These are phyloP conservation scores for Crotalaria pallida DNA, from an alignment of 306 rosid genomes.

Conservation along the genomic window DNA sequence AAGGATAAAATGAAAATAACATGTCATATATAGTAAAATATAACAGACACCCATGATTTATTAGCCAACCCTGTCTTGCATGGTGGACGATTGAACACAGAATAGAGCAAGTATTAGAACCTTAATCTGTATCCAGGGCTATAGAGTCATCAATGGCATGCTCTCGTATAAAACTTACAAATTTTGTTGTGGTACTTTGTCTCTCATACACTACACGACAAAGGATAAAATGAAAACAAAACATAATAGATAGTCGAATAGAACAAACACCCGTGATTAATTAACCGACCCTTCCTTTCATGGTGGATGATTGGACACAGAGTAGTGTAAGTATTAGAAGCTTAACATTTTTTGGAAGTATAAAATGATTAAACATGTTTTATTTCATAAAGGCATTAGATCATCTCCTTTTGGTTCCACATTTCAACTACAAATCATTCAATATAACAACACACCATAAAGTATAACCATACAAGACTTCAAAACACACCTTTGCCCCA, in stretches of 20 bases:
- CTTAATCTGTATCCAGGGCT: no score
- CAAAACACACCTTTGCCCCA: neutral
- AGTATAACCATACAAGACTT: neutral
- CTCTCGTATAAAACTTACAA: no score
- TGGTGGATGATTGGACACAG: neutral
- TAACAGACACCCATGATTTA: neutral
- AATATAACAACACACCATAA: constrained; percentile 1
- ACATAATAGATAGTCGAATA: neutral
- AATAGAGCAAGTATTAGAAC: neutral
- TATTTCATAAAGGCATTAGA: neutral
- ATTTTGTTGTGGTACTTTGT: no score
- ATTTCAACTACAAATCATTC: neutral
- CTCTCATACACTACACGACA: no score
- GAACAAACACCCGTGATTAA: neutral
- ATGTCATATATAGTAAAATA: neutral
- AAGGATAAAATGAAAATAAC: neutral
- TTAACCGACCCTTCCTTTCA: neutral
- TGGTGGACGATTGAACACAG: neutral
- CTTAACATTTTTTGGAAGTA: neutral
- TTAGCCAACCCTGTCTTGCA: neutral
- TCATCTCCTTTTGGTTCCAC: neutral
- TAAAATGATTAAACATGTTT: neutral
- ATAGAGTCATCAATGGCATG: no score
- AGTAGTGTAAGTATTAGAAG: neutral
- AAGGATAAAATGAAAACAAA: no score